These are phyloP conservation scores for Millerozyma miso DNA, from an alignment of 805 yeast species.

Conservation along the genomic window DNA sequence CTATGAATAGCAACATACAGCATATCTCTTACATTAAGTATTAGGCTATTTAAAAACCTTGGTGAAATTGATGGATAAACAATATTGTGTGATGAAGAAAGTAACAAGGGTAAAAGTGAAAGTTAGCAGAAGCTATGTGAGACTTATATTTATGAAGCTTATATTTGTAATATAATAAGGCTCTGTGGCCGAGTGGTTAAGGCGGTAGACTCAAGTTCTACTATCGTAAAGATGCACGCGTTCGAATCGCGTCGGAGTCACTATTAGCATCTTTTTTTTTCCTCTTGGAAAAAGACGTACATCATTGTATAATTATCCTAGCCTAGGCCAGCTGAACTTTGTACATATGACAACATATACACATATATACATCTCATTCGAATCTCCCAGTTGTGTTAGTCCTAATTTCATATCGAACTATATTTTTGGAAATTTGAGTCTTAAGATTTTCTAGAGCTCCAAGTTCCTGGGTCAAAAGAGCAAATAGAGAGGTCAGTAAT, in stretches of 20 bases:
- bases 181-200: conserved; percentile 14
- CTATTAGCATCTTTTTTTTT: conserved; percentile 5
- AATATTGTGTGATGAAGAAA: too few species aligned
- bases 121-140: too few species aligned
- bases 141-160: too few species aligned
- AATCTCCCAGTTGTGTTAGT: not conserved
- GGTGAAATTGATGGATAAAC: too few species aligned
- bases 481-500: conserved; percentile 23
- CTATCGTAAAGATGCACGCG: conserved; percentile 13
- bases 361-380: not conserved
- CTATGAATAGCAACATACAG: too few species aligned
- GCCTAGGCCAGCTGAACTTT: too few species aligned
- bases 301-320: too few species aligned
- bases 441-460: conserved; percentile 19
- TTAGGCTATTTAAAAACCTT: too few species aligned
- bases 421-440: conserved; percentile 11
- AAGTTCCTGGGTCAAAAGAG: conserved; percentile 28
- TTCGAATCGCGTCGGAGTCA: conserved; percentile 13
- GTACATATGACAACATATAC: too few species aligned
- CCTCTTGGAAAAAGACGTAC: too few species aligned
- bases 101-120: too few species aligned
- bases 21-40: too few species aligned
- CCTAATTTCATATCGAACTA: conserved; percentile 7
- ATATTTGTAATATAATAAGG: conserved; percentile 3
- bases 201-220: conserved; percentile 14